Percentiles rank a stretch among this genome's conserved stretches.
phyloP scores from a whole-genome alignment of 2,329 filamentous ascomycete genomes.

The Botryotinia calthae region DNA sequence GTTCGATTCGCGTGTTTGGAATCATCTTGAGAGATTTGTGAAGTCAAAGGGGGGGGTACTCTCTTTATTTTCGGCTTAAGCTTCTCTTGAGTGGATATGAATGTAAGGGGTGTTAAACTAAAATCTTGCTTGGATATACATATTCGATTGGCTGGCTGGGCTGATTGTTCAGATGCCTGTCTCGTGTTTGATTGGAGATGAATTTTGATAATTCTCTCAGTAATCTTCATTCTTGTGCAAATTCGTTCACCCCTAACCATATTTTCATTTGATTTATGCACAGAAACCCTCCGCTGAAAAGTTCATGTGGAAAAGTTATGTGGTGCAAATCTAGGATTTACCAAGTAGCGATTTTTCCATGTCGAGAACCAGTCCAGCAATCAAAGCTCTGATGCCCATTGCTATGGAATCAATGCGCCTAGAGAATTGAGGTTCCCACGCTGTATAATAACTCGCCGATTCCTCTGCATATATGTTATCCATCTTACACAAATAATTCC shows the following conservation, averaged over 20 bases:
- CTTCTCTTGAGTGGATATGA: neutral
- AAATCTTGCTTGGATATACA: neutral
- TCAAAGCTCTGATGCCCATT: neutral
- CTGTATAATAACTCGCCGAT: neutral
- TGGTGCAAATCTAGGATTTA: neutral
- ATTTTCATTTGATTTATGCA: neutral
- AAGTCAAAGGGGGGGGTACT: neutral
- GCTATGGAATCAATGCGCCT: neutral
- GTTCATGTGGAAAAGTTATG: neutral
- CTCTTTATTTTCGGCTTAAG: neutral
- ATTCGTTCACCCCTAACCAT: neutral
- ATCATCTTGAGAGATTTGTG: neutral
- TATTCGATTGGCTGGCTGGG: neutral
- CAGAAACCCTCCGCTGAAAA: neutral
- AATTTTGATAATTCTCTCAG: neutral
- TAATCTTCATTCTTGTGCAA: neutral
- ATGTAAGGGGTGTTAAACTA: too few relatives aligned
- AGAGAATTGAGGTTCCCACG: neutral
- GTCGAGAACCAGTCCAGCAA: neutral
- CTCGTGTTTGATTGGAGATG: neutral
- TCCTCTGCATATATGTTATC: neutral
- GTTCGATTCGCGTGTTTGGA: neutral
- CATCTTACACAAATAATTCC: neutral
- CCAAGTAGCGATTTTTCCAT: neutral
- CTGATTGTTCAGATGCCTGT: neutral